These are phyloP conservation scores for Neopestalotiopsis clavispora DNA, from an alignment of 2,329 filamentous ascomycete genomes.

Conservation along the genomic window DNA sequence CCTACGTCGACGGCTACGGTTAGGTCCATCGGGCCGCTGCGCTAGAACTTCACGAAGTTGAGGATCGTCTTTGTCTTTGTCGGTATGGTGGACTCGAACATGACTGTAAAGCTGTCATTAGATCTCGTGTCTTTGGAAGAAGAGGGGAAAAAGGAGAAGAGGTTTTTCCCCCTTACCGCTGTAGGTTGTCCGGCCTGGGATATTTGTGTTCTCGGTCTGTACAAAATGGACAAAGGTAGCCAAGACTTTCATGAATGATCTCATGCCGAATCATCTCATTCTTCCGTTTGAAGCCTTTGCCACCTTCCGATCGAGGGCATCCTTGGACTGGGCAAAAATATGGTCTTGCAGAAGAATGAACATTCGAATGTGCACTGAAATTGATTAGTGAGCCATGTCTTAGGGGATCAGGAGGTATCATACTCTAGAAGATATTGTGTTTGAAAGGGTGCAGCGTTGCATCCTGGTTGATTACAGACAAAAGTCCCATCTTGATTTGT, in stretches of 20 bases:
- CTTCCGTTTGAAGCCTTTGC: slow-evolving; percentile 73
- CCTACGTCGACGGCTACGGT: not conserved
- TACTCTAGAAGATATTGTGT: slow-evolving; percentile 75
- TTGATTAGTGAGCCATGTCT: slow-evolving; percentile 44
- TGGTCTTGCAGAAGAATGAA: slow-evolving; percentile 68
- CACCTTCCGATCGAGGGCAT: slow-evolving; percentile 66
- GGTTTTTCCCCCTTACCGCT: slow-evolving; percentile 67
- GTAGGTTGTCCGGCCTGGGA: slow-evolving; percentile 91
- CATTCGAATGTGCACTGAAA: slow-evolving; percentile 71
- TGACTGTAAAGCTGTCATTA: not conserved
- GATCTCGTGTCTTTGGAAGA: not conserved
- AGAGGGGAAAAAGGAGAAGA: slow-evolving; percentile 51
- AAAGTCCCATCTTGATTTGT: slow-evolving; percentile 58
- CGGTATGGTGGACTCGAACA: not conserved
- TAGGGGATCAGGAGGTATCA: slow-evolving; percentile 53
- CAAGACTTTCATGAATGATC: slow-evolving; percentile 89
- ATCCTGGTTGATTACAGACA: slow-evolving; percentile 65
- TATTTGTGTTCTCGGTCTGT: slow-evolving; percentile 93
- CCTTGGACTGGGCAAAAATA: slow-evolving; percentile 68
- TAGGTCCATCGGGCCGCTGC: not conserved
- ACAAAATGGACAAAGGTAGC: slow-evolving; percentile 96
- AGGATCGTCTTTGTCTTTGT: not conserved
- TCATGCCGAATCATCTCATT: slow-evolving; percentile 79
- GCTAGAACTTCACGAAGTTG: not conserved
- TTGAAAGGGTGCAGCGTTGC: slow-evolving; percentile 75